phyloP scores from a whole-genome alignment of 2,329 filamentous ascomycete species.

The Calcarisporium arbuscula region DNA sequence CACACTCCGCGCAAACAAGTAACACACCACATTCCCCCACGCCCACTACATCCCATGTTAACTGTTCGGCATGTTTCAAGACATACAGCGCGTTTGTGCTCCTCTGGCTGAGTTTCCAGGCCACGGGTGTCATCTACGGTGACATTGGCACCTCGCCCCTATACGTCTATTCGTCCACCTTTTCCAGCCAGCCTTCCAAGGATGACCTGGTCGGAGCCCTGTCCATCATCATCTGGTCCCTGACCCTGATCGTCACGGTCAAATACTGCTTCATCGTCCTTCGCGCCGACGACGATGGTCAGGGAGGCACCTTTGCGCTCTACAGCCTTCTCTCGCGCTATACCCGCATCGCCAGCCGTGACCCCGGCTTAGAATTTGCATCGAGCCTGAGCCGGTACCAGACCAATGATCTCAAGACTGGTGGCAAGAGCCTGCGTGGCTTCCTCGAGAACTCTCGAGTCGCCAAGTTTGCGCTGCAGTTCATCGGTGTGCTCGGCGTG shows the following conservation, averaged over 20 bases:
- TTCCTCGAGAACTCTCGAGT: constrained; percentile 51
- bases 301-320: constrained; percentile 63
- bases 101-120: constrained; percentile 54
- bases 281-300: constrained; percentile 62
- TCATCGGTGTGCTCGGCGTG: constrained; percentile 59
- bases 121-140: constrained; percentile 61
- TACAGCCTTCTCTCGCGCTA: constrained; percentile 57
- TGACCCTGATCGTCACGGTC: constrained; percentile 62
- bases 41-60: background rate
- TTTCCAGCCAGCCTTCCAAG: constrained; percentile 46
- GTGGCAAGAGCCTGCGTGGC: constrained; percentile 45
- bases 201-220: constrained; percentile 58
- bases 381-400: constrained; percentile 53
- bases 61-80: constrained; percentile 7
- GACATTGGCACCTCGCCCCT: constrained; percentile 64
- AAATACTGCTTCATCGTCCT: constrained; percentile 65
- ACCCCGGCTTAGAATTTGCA: constrained; percentile 49
- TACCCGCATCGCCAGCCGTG: constrained; percentile 53
- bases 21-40: background rate
- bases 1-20: constrained; percentile 1
- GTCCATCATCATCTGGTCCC: constrained; percentile 63
- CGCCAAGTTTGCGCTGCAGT: constrained; percentile 48
- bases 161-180: constrained; percentile 66
- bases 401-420: constrained; percentile 48
- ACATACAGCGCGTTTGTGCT: constrained; percentile 20